Evolutionary conservation across 116 monocot species (phyloP).

Genomic region (Iris pallida): DNA sequence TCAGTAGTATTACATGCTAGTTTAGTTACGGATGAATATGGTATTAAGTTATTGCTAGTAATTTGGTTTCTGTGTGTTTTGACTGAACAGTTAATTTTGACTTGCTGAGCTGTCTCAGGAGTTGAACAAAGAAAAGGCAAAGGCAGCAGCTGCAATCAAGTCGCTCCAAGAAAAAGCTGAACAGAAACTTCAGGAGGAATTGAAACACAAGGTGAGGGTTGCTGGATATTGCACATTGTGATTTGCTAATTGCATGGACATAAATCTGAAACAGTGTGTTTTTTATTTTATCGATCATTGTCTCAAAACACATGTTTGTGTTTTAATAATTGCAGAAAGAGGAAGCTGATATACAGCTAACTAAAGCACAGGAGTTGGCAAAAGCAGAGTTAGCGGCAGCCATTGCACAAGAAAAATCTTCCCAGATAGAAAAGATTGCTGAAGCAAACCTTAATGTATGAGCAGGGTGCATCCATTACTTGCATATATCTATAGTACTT

Average conservation of each 20-base stretch:
- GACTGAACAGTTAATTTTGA: too few relatives aligned
- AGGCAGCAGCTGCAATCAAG: slow-evolving; percentile 63
- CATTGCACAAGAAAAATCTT: slow-evolving; percentile 79
- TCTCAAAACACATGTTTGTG: slow-evolving; percentile 1
- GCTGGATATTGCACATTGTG: slow-evolving; percentile 3
- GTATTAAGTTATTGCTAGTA: not conserved
- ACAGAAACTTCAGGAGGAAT: slow-evolving; percentile 66
- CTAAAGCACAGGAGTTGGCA: slow-evolving; percentile 62
- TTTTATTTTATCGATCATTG: too few relatives aligned
- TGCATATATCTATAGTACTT: not conserved
- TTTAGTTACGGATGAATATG: too few relatives aligned
- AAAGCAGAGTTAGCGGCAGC: slow-evolving; percentile 86
- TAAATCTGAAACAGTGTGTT: slow-evolving; percentile 24
- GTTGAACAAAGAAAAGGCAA: slow-evolving; percentile 79
- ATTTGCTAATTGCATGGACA: slow-evolving; percentile 42
- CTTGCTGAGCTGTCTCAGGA: slow-evolving; percentile 53
- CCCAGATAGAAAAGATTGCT: slow-evolving; percentile 87
- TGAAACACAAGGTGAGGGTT: slow-evolving; percentile 63
- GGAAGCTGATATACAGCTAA: slow-evolving; percentile 44
- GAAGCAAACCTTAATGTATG: slow-evolving; percentile 93
- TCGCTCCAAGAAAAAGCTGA: slow-evolving; percentile 81
- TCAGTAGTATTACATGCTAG: not conserved
- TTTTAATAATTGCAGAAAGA: slow-evolving; percentile 47
- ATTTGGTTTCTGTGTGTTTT: not conserved
- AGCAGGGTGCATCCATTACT: not conserved